Conservation (phyloP, 352 stramenopile genomes). For the Phytophthora rubi region DNA sequence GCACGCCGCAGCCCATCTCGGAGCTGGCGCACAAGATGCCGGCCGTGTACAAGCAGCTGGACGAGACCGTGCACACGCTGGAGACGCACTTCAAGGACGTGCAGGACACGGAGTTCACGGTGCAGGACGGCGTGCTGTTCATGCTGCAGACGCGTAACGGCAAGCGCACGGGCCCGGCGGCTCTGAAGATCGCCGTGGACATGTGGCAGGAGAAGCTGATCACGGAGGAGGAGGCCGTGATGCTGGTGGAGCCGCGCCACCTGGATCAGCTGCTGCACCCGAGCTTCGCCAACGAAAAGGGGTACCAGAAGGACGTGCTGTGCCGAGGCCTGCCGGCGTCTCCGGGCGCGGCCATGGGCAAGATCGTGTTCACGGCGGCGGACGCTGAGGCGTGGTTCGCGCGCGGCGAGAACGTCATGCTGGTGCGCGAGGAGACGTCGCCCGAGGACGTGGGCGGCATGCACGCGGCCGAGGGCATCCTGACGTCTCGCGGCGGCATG, state of each 20-base stretch:
- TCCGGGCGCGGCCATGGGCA: conserved; percentile 30
- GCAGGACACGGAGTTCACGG: conserved; percentile 35
- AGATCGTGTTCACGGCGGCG: conserved; percentile 35
- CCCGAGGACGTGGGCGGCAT: conserved; percentile 34
- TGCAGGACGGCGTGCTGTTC: conserved; percentile 33
- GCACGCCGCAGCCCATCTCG: conserved; percentile 33
- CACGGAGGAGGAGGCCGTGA: conserved; percentile 36
- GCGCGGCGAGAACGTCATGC: conserved; percentile 32
- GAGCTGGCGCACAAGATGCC: conserved; percentile 35
- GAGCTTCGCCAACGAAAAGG: conserved; percentile 33
- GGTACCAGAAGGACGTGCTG: conserved; percentile 32
- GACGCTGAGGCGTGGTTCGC: conserved; percentile 29
- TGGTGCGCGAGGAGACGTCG: conserved; percentile 32
- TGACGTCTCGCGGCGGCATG: conserved; percentile 31
- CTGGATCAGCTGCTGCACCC: conserved; percentile 33
- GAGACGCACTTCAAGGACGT: conserved; percentile 41
- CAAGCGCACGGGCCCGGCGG: conserved; percentile 29
- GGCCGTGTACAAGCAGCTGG: conserved; percentile 32
- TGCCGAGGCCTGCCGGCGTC: conserved; percentile 28
- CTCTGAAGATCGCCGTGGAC: conserved; percentile 34
- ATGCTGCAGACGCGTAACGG: conserved; percentile 36
- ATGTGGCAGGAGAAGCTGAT: conserved; percentile 40
- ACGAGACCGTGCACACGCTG: conserved; percentile 34
- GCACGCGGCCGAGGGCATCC: conserved; percentile 32
- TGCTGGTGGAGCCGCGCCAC: conserved; percentile 35